Evolutionary conservation across 1,284 basidiomycete species (phyloP), one percentile per base, ranked within the genome.

Genomic region (Cryptococcus sp.): DNA sequence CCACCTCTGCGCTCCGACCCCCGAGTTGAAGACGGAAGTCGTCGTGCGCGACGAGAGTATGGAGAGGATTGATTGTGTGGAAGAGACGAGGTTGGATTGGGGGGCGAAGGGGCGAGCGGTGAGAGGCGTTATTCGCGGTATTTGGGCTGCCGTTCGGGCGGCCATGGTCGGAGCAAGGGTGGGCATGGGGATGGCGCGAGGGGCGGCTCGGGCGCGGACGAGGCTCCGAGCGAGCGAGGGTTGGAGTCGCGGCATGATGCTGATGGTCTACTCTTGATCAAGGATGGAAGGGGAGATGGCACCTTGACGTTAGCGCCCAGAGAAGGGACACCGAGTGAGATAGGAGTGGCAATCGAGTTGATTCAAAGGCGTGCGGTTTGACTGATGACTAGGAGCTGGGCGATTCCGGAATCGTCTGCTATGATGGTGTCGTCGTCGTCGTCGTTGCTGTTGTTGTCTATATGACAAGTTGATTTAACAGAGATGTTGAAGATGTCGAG

Each of bases 211-310:
- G 42, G 35, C 5, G 6, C 30, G 23, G 42, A 20, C 2, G n/a
- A 19, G n/a, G n/a, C 19, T 20, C 35, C 46, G 39, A 6, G 39
- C 35, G 53, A 47, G 43, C n/a, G 30, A 25, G 52, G 55, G 54
- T 30, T 54, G 55, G 16, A 68, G 41, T 50, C 60, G 57, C 17
- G 61, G 61, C 63, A 63, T 65, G 25, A 25, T 22, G 20, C 22
- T 47, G 43, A 25, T 45, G 27, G 45, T 20, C n/a, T 45, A 40
- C 13, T 3, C 30, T 35, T 35, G 30, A 35, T 35, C 30, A 13
- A 35, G 30, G 30, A 35, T 35, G 30, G 30, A 35, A 13, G 13
- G 2, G 13, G 30, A 35, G 30, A 35, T 35, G 30, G 30, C 10
- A 2, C 10, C 10, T 35, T 10, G 30, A 10, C 2, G 2, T 13